Evolutionary conservation across 2,329 filamentous ascomycete species (phyloP), one percentile per base, ranked within the genome.

Genomic region (Fusarium algeriense): DNA sequence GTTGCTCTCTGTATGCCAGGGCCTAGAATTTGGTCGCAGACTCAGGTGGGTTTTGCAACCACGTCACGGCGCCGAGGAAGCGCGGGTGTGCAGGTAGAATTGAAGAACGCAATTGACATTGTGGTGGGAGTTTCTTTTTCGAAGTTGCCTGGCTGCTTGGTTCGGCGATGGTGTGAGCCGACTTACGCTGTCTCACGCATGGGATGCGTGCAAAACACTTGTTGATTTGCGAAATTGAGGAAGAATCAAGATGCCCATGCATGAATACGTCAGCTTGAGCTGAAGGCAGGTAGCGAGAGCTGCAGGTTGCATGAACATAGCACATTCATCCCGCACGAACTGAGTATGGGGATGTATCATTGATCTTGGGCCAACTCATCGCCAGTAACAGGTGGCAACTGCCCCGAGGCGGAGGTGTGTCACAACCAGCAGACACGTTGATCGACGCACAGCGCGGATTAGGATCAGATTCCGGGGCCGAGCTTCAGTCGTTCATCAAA

Each of bases 21-120:
- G 71, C 56, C 67, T 64, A 37, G 46, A 45, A 68, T 48, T 46
- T 40, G 73, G 73, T 65, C 73, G 70, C 73, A 72, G 67, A 60
- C 44, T 61, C 57, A 65, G 46, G 73, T 73, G 72, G 70, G 56
- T 66, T 30, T 68, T 46, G 61, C 64, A 69, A 70, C 67, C 73
- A 75, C 73, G 73, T 76, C 73, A 75, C 64, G 32, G 38, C 40
- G 38, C 56, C 52, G 58, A 62, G 57, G 57, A 45, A 64, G 65
- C 52, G 65, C 65, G 61, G 53, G 69, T 65, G 65, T 63, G 57
- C 40, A 43, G 34, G 44, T 49, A 57, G 56, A 54, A 43, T 41
- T 41, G 34, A 44, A 44, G 60, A 59, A 53, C 55, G 62, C 57
- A 64, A 71, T 64, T 50, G 48, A 60, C 40, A 58, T 60, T 44